Percentiles rank a stretch among this genome's conserved stretches.
Conservation (phyloP, 108 stramenopile genomes). For the Skeletonema grethae region DNA sequence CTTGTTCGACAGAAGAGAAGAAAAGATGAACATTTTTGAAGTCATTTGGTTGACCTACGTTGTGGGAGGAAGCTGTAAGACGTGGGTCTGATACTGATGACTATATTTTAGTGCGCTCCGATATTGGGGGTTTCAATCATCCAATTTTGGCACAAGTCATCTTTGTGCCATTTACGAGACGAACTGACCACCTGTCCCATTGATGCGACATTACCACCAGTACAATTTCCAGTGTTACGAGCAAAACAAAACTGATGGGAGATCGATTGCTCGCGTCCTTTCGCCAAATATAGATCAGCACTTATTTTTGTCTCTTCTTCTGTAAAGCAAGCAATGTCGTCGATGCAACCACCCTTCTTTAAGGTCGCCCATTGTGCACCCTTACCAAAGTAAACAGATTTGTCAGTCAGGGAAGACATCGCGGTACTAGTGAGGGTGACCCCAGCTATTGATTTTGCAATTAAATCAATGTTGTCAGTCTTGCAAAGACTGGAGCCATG, state of each 20-base stretch:
- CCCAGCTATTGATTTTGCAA: conserved; percentile 41
- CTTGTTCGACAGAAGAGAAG: conserved; percentile 11
- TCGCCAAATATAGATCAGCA: conserved; percentile 38
- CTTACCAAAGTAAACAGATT: conserved; percentile 50
- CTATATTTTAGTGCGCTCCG: background rate
- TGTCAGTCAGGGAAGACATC: conserved; percentile 47
- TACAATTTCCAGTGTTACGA: conserved; percentile 47
- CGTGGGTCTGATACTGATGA: background rate
- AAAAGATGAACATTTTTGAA: conserved; percentile 56
- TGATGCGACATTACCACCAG: background rate
- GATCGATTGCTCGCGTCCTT: conserved; percentile 23
- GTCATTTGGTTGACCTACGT: conserved; percentile 58
- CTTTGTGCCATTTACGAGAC: background rate
- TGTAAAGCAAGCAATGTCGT: conserved; percentile 35
- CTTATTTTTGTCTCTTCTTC: conserved; percentile 33
- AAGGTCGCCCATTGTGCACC: conserved; percentile 50
- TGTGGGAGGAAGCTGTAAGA: conserved; percentile 35
- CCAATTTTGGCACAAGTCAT: background rate
- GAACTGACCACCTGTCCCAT: too few species aligned
- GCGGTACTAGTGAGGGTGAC: conserved; percentile 54
- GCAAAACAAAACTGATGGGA: conserved; percentile 55
- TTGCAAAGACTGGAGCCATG: conserved; percentile 60
- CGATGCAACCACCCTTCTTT: conserved; percentile 38
- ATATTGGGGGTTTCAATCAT: background rate
- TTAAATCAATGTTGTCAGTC: conserved; percentile 59